A percentile compares a stretch with the other conserved stretches of the same genome.
Conservation (phyloP, 2,329 filamentous ascomycete genomes). For the Chaetoscypha palmicola region DNA sequence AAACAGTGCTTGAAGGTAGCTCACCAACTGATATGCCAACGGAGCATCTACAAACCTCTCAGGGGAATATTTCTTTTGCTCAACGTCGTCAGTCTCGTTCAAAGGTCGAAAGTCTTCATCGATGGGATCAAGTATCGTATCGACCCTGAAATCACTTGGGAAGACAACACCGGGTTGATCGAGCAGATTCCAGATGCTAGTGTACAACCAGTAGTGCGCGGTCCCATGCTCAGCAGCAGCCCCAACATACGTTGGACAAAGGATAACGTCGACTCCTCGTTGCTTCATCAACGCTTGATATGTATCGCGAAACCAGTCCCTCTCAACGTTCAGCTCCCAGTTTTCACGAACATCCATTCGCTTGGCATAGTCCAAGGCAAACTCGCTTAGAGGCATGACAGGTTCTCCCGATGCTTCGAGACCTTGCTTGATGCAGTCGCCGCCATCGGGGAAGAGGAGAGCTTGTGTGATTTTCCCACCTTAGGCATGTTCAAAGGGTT, state of each 20-base stretch:
- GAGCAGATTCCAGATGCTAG: constrained; percentile 20
- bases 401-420: constrained; percentile 14
- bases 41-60: constrained; percentile 23
- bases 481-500: constrained; percentile 29
- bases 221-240: constrained; percentile 41
- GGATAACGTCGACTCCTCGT: constrained; percentile 31
- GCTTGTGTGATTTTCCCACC: constrained; percentile 29
- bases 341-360: constrained; percentile 6
- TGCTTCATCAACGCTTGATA: constrained; percentile 15
- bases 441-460: constrained; percentile 13
- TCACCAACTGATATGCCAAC: constrained; percentile 3
- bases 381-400: constrained; percentile 12
- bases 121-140: constrained; percentile 6
- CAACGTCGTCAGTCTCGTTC: constrained; percentile 9
- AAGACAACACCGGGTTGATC: constrained; percentile 17
- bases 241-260: constrained; percentile 50
- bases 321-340: constrained; percentile 14
- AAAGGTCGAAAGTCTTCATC: constrained; percentile 9
- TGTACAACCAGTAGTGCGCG: constrained; percentile 46
- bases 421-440: constrained; percentile 2
- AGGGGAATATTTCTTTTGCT: constrained; percentile 19
- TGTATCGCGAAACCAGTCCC: constrained; percentile 12
- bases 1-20: neutral
- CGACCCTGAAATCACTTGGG: constrained; percentile 10
- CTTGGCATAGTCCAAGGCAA: constrained; percentile 3